Evolutionary conservation across 1,139 yeast genomes (phyloP).

Genomic region (Geotrichum australiense): DNA sequence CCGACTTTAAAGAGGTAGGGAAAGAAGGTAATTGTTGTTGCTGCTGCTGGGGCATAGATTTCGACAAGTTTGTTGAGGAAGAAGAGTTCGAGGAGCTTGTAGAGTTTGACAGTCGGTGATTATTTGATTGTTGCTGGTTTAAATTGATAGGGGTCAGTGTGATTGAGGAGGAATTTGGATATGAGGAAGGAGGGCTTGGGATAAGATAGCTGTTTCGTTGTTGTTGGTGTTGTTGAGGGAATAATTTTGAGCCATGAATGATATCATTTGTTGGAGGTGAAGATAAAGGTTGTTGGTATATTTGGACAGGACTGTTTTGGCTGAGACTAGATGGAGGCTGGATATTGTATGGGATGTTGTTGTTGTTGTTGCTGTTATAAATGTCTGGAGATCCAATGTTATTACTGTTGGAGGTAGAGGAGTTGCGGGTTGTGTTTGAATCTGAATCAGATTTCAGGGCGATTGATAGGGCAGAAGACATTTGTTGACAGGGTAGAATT

Average conservation of each 20-base stretch:
- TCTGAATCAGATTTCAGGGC: slow-evolving; percentile 1
- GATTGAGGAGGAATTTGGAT: background rate
- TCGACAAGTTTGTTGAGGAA: slow-evolving; percentile 5
- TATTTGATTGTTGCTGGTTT: background rate
- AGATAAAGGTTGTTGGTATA: slow-evolving; percentile 8
- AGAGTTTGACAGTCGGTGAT: background rate
- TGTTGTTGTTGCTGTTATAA: background rate
- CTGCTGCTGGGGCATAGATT: slow-evolving; percentile 2
- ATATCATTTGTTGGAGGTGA: slow-evolving; percentile 1
- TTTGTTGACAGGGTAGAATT: no score
- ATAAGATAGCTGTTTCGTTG: background rate
- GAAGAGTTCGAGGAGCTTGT: slow-evolving; percentile 5
- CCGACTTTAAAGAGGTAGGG: slow-evolving; percentile 6
- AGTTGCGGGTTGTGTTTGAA: no score
- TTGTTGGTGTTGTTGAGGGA: slow-evolving; percentile 1
- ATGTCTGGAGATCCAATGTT: background rate
- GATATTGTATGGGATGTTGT: background rate
- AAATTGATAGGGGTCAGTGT: background rate
- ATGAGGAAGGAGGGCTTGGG: slow-evolving; percentile 12
- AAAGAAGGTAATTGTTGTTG: slow-evolving; percentile 9
- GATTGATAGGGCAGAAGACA: slow-evolving; percentile 1
- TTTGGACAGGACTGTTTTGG: slow-evolving; percentile 6
- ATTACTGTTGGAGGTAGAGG: background rate
- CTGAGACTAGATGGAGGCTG: background rate
- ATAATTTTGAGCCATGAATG: background rate